Base-by-base conservation (phyloP, 2,329 filamentous ascomycete genomes). In the Cercospora nicotianae region DNA sequence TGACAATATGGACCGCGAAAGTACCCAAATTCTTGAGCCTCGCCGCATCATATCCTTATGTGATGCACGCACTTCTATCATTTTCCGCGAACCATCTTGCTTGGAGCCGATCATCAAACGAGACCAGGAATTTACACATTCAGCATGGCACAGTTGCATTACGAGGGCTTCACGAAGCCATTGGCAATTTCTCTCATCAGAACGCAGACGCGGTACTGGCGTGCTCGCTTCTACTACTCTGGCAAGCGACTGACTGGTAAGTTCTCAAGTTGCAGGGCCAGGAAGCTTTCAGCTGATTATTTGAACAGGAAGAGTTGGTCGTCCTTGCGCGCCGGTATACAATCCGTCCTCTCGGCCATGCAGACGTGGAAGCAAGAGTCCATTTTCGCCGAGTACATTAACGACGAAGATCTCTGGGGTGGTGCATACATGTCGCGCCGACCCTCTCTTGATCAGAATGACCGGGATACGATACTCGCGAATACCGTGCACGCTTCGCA, bases 211-310 rank as follows among this genome's bases (percentile, higher is more conserved):
- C 94, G 53, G 90, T 97, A 70, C 86, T 99, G 64, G 94, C 94
- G 28, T 92, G 94, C 33, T 97, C 94, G 28, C 88, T 97, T 55
- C 87, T 98, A 59, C 86, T 99, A 60, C 96, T 94, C 42, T 98
- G 95, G 94, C 94, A 98, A 82, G 92, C 93, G 65, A 95, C 90
- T 68, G 94, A 98, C 83, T 98, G 94, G 94, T 96, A 86, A 84
- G 90, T 83, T 6, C n/a, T 16, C 20, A 16, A 18, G 4, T 5
- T 12, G 10, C 20, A 13, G n/a, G 6, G 3, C 10, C 13, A 18
- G 2, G 13, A 33, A 18, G 20, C 12, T 31, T n/a, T 9, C 13
- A 13, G 31, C 65, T 69, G 42, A 69, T 53, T 6, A 2, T 6
- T 12, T 9, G 2, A 48, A 75, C 78, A 96, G 93, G 91, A 90